These are phyloP conservation scores for Pistacia vera DNA, from an alignment of 345 rosid genomes.

Conservation along the genomic window DNA sequence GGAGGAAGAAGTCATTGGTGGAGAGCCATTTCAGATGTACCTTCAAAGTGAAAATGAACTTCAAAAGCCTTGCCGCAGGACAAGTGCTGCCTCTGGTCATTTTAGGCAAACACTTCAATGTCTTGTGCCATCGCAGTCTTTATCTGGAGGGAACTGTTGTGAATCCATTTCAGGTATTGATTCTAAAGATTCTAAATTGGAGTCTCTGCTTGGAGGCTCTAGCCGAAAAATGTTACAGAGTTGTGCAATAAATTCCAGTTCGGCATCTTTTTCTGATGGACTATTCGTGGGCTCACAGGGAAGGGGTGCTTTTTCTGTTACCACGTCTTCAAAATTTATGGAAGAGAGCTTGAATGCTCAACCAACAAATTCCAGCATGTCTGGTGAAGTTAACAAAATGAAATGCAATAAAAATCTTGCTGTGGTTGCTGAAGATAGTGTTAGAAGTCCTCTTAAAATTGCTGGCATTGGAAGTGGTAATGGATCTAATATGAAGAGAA, in stretches of 20 bases:
- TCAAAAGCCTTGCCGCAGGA: conserved; percentile 38
- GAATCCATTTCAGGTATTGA: conserved; percentile 76
- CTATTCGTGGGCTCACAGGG: conserved; percentile 90
- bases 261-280: conserved; percentile 88
- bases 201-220: conserved; percentile 73
- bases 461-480: conserved; percentile 29
- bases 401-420: conserved; percentile 36
- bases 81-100: conserved; percentile 31
- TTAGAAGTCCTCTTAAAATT: conserved; percentile 36
- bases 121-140: conserved; percentile 27
- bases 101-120: conserved; percentile 30
- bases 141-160: conserved; percentile 41
- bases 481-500: conserved; percentile 46
- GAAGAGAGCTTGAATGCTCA: conserved; percentile 53
- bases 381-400: conserved; percentile 35
- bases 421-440: conserved; percentile 54
- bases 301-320: conserved; percentile 47
- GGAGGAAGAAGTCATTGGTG: conserved; percentile 33
- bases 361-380: conserved; percentile 35
- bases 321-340: conserved; percentile 43
- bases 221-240: conserved; percentile 56
- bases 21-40: conserved; percentile 31
- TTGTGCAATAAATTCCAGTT: conserved; percentile 77
- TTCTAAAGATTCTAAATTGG: conserved; percentile 79
- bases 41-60: conserved; percentile 35